A percentile compares a stretch with the other conserved stretches of the same genome.
phyloP scores from a whole-genome alignment of 345 rosid species.

The Theobroma cacao region DNA sequence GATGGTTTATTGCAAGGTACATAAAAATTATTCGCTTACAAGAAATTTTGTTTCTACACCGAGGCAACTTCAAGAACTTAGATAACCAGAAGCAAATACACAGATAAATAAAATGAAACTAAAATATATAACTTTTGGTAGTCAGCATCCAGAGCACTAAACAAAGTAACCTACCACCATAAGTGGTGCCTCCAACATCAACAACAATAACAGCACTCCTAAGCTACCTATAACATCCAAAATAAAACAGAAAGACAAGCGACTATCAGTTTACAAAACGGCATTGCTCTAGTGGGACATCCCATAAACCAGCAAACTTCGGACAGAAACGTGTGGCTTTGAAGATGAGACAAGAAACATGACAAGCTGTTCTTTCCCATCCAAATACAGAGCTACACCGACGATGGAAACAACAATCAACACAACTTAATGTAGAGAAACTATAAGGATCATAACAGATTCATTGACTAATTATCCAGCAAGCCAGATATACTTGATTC shows the following conservation, averaged over 20 bases:
- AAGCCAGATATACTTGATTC: background rate
- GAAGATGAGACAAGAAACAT: background rate
- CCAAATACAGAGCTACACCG: background rate
- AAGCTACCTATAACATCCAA: background rate
- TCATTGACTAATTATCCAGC: background rate
- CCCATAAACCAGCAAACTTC: background rate
- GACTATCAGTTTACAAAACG: background rate
- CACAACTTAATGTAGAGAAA: background rate
- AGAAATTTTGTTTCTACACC: background rate
- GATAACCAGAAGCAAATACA: background rate
- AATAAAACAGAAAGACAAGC: background rate
- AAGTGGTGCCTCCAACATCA: background rate
- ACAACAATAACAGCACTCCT: background rate
- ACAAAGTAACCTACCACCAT: background rate
- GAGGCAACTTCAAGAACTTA: background rate
- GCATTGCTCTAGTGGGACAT: background rate
- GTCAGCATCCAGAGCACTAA: constrained; percentile 4
- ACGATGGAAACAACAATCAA: background rate
- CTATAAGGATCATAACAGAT: background rate
- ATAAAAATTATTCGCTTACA: background rate
- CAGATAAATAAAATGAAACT: background rate
- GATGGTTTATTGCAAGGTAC: background rate
- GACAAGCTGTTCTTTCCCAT: background rate
- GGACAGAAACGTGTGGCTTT: background rate
- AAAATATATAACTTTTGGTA: background rate